Evolutionary conservation across 371 early-diverging fungal genomes (phyloP), one percentile per base, ranked within the genome.

Genomic region (Mortierella sp.): DNA sequence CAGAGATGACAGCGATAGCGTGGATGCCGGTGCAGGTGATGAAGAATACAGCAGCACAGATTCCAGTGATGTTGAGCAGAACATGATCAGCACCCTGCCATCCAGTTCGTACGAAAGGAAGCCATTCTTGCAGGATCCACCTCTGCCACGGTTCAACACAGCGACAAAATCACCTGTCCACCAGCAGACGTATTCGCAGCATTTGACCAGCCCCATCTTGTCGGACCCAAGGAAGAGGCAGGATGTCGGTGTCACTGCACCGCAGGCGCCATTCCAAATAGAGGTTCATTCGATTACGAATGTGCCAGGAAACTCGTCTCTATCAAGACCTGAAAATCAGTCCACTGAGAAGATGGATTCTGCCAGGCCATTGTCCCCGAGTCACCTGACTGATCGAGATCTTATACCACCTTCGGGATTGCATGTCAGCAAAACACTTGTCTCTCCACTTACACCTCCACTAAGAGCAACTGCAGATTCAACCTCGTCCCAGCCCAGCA

Each of bases 61-160:
- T n/a, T 62, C 54, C 11, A 70, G 63, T 26, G 56, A 61, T 14
- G 12, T 27, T 5, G 64, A 70, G 5, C 12, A 57, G 17, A 64
- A 54, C 1, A 7, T 62, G 12, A 55, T 62, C 15, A 63, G 46
- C 28, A 58, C 70, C 0, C 57, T 57, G 4, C 55, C 59, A 5
- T 51, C 53, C 28, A 52, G 34, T n/a, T 61, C 70, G 3, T 63
- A 63, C 41, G 64, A 70, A 23, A 32, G 50, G 27, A 9, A 53
- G 0, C 66, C 67, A 8, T 42, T 52, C 15, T 47, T 60, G 30
- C 52, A 51, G 34, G 54, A 49, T 14, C 48, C 60, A 11, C 49
- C 54, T 12, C 49, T 66, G 6, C 72, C 66, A 15, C 56, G 58
- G 4, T 66, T 57, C 49, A 59, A 65, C 50, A n/a, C 61, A 46